phyloP scores from a whole-genome alignment of 176 grass and related monocot genomes.

The Guadua angustifolia region DNA sequence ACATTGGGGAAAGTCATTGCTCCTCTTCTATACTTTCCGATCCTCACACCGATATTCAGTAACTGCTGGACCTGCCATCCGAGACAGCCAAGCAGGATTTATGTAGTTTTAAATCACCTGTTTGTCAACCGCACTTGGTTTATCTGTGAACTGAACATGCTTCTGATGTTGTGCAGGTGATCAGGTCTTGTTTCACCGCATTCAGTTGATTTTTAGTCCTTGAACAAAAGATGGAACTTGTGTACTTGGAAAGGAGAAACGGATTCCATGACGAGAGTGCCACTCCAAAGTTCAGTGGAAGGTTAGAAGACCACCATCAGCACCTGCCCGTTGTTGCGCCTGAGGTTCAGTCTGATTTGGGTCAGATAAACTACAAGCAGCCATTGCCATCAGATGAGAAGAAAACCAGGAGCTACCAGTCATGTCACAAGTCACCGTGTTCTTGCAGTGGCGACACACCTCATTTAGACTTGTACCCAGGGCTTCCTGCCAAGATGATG shows the following conservation, averaged over 20 bases:
- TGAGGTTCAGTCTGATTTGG: constrained; percentile 29
- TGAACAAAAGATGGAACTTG: constrained; percentile 33
- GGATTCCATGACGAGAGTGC: constrained; percentile 13
- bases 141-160: constrained; percentile 23
- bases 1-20: background rate
- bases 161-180: constrained; percentile 39
- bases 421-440: constrained; percentile 38
- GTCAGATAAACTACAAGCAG: constrained; percentile 38
- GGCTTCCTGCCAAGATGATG: constrained; percentile 59
- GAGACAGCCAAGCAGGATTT: constrained; percentile 1
- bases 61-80: constrained; percentile 15
- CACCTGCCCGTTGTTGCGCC: constrained; percentile 19
- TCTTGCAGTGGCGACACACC: constrained; percentile 27
- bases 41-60: background rate
- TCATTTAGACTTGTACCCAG: constrained; percentile 28
- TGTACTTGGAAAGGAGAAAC: constrained; percentile 51
- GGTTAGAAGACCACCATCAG: constrained; percentile 24
- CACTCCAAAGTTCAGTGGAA: constrained; percentile 54
- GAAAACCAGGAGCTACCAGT: constrained; percentile 42
- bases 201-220: background rate
- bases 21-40: constrained; percentile 10
- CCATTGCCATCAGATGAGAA: constrained; percentile 46
- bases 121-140: background rate
- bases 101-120: constrained; percentile 5
- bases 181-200: constrained; percentile 13